phyloP scores from a whole-genome alignment of 352 stramenopile species.

The Phytopythium delawarense region DNA sequence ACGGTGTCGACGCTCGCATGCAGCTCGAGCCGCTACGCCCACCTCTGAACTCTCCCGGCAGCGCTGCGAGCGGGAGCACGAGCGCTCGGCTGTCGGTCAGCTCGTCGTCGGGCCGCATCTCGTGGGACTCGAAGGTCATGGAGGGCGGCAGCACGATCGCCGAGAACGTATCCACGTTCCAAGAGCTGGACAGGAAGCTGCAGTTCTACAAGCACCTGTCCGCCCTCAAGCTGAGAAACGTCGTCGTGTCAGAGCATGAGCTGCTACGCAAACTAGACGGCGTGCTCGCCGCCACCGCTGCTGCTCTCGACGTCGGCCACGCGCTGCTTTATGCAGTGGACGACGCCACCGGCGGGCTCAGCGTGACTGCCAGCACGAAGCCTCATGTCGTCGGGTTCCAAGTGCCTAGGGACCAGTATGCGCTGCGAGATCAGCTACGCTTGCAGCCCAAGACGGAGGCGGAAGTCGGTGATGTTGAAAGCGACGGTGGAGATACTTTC shows the following conservation, averaged over 20 bases:
- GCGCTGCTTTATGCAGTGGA: slow-evolving; percentile 59
- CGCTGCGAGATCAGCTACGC: slow-evolving; percentile 34
- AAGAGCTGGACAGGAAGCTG: slow-evolving; percentile 38
- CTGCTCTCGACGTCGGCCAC: slow-evolving; percentile 39
- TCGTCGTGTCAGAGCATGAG: slow-evolving; percentile 31
- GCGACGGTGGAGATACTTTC: slow-evolving; percentile 1
- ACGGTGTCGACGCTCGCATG: slow-evolving; percentile 48
- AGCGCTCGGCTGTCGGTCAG: slow-evolving; percentile 29
- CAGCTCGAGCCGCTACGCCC: slow-evolving; percentile 59
- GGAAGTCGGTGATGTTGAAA: slow-evolving; percentile 15
- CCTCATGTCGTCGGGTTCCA: slow-evolving; percentile 39
- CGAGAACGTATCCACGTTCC: slow-evolving; percentile 30
- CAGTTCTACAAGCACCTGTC: slow-evolving; percentile 60
- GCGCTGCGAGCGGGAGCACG: slow-evolving; percentile 2
- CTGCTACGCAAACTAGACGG: slow-evolving; percentile 41
- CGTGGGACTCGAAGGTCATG: slow-evolving; percentile 34
- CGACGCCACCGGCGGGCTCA: slow-evolving; percentile 23
- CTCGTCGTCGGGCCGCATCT: slow-evolving; percentile 36
- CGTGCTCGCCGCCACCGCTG: slow-evolving; percentile 31
- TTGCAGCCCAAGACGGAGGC: slow-evolving; percentile 16
- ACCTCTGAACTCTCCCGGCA: slow-evolving; percentile 4
- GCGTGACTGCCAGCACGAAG: slow-evolving; percentile 48
- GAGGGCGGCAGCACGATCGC: slow-evolving; percentile 29
- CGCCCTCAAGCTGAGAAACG: slow-evolving; percentile 42
- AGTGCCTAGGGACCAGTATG: slow-evolving; percentile 43